Base-by-base conservation (phyloP, 169 alveolate species). In the Miamiensis avidus region DNA sequence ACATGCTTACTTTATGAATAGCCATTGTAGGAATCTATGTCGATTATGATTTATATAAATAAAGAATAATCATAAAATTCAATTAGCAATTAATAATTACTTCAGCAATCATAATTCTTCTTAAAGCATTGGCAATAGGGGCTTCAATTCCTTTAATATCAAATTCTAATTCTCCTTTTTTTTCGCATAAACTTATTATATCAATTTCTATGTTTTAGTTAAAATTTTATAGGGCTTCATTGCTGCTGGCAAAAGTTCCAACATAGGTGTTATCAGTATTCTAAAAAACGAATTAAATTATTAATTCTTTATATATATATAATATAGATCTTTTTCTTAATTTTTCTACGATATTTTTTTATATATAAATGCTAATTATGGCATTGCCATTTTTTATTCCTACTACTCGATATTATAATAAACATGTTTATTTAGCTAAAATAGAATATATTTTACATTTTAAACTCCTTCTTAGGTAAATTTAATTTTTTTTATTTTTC, bases 51-150 rank as follows among this genome's bases (percentile, higher is more conserved):
- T 49, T 49, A 49, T 49, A 49, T 49, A 49, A 11, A 49, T 49
- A 49, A 11, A 49, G 4, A 11, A 11, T 20, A 49, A 11, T 49
- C 4, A 11, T 49, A 49, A 20, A 49, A n/a, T n/a, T n/a, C n/a
- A n/a, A 33, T 31, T 28, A 25, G 34, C 25, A 64, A 73, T 85
- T 27, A 29, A 26, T 1, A n/a, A n/a, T 29, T 86, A 86, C 90
- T 87, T 94, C 97, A n/a, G 97, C 92, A 75, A 94, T 94, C 91
- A 94, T 83, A 32, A 94, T 92, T 75, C 97, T 88, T 87, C 97
- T 88, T 75, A 94, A 88, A 32, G 97, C 94, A 87, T 94, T 94
- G 25, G 94, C 94, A 27, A 94, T 77, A n/a, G 98, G 95, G 28
- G 98, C 95, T 29, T 96, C 97, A 16, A 93, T 74, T 32, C 84